These are phyloP conservation scores for Turritis glabra DNA, from an alignment of 345 rosid species.

Conservation along the genomic window DNA sequence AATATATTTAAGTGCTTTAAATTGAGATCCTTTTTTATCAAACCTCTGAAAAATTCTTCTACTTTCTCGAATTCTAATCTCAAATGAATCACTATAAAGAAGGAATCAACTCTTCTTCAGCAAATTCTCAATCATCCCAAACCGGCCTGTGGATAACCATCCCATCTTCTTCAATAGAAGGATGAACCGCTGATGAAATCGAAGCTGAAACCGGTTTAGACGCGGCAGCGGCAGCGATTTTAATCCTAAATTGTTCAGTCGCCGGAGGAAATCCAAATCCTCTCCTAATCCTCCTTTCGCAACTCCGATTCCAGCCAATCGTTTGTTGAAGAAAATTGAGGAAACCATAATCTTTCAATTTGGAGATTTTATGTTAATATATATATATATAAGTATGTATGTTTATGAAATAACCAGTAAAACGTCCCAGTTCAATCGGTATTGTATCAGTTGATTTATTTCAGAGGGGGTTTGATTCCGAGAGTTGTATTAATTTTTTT, in stretches of 20 bases:
- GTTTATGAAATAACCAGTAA: too few relatives aligned
- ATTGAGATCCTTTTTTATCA: background rate
- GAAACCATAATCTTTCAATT: too few relatives aligned
- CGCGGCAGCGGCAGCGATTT: constrained; percentile 2
- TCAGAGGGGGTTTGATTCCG: too few relatives aligned
- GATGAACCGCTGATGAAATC: constrained; percentile 35
- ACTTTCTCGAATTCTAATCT: too few relatives aligned
- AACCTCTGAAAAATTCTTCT: too few relatives aligned
- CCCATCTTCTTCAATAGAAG: constrained; percentile 29
- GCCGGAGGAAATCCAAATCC: constrained; percentile 42
- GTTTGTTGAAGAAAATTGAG: too few relatives aligned
- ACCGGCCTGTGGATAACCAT: constrained; percentile 40
- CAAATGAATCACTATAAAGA: too few relatives aligned
- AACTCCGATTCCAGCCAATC: constrained; percentile 57
- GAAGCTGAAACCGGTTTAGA: constrained; percentile 43
- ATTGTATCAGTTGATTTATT: too few relatives aligned
- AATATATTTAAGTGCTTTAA: background rate
- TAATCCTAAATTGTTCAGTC: constrained; percentile 41
- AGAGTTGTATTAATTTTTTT: too few relatives aligned
- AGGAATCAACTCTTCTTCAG: constrained; percentile 51
- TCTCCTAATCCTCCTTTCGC: constrained; percentile 47
- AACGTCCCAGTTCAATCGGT: too few relatives aligned
- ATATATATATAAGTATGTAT: too few relatives aligned
- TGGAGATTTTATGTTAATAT: too few relatives aligned
- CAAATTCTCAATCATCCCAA: constrained; percentile 70